phyloP scores from a whole-genome alignment of 495 filamentous ascomycete genomes.

The Penicillium coprophilum region DNA sequence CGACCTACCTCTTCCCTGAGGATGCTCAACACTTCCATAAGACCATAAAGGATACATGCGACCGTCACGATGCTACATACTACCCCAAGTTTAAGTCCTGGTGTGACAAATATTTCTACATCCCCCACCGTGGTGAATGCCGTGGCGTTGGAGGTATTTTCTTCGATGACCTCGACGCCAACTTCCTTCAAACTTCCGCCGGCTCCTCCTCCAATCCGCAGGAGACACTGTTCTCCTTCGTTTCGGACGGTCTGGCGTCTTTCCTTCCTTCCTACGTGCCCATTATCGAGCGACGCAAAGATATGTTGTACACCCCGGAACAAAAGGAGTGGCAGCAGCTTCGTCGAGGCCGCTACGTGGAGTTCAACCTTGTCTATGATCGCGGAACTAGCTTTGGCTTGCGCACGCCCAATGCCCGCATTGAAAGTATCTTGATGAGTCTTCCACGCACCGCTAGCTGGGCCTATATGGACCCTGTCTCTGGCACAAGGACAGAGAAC shows the following conservation, averaged over 20 bases:
- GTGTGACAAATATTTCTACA: constrained; percentile 97
- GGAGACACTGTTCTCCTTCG: constrained; percentile 89
- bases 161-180: constrained; percentile 93
- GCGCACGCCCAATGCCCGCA: constrained; percentile 84
- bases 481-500: constrained; percentile 44
- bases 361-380: constrained; percentile 98
- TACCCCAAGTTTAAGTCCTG: constrained; percentile 96
- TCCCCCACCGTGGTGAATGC: constrained; percentile 86
- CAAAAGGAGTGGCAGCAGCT: constrained; percentile 98
- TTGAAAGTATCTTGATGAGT: constrained; percentile 98
- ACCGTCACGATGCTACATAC: constrained; percentile 88
- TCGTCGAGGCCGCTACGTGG: constrained; percentile 87
- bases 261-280: constrained; percentile 92
- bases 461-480: constrained; percentile 84
- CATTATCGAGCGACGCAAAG: constrained; percentile 82
- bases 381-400: constrained; percentile 92
- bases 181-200: constrained; percentile 44
- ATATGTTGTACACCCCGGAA: constrained; percentile 78
- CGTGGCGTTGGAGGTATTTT: constrained; percentile 95
- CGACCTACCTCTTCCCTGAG: constrained; percentile 92
- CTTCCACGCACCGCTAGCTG: constrained; percentile 89
- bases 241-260: constrained; percentile 76
- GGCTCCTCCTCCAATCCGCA: constrained; percentile 70
- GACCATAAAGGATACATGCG: constrained; percentile 88
- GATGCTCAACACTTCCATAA: constrained; percentile 96